Evolutionary conservation across 2,329 filamentous ascomycete species (phyloP).

Genomic region (Penicillium verrucosum): DNA sequence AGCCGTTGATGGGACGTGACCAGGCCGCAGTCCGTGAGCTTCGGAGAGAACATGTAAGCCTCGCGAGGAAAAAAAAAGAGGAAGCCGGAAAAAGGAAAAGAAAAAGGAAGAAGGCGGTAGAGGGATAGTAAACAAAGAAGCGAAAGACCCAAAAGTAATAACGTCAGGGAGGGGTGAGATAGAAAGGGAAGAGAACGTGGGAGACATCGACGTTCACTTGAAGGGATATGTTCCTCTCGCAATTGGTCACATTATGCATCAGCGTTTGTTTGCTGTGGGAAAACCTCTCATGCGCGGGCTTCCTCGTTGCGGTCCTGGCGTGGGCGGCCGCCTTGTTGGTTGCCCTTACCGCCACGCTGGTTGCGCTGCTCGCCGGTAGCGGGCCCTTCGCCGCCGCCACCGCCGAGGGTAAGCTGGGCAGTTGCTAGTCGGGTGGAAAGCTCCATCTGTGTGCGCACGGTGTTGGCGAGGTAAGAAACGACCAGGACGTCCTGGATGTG

Average conservation of each 20-base stretch:
- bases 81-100: conserved; percentile 16
- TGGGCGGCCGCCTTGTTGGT: conserved; percentile 34
- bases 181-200: conserved; percentile 19
- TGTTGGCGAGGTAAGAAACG: conserved; percentile 97
- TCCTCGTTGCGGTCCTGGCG: conserved; percentile 42
- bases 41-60: conserved; percentile 5
- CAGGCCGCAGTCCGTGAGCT: conserved; percentile 5
- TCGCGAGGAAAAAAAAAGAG: conserved; percentile 17
- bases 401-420: conserved; percentile 61
- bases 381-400: conserved; percentile 47
- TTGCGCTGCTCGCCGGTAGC: conserved; percentile 33
- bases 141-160: conserved; percentile 9
- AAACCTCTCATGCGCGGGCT: conserved; percentile 34
- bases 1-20: conserved; percentile 2
- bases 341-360: conserved; percentile 43
- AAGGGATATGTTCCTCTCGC: conserved; percentile 8
- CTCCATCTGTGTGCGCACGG: conserved; percentile 97
- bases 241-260: conserved; percentile 26
- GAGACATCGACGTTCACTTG: conserved; percentile 17
- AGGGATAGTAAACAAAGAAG: conserved; percentile 8
- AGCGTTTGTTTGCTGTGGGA: conserved; percentile 15
- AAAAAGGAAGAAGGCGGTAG: conserved; percentile 10
- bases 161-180: conserved; percentile 13
- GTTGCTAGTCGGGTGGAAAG: conserved; percentile 91
- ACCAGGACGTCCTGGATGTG: conserved; percentile 98